phyloP scores from a whole-genome alignment of 108 stramenopile species.

The Mediolabrus comicus region DNA sequence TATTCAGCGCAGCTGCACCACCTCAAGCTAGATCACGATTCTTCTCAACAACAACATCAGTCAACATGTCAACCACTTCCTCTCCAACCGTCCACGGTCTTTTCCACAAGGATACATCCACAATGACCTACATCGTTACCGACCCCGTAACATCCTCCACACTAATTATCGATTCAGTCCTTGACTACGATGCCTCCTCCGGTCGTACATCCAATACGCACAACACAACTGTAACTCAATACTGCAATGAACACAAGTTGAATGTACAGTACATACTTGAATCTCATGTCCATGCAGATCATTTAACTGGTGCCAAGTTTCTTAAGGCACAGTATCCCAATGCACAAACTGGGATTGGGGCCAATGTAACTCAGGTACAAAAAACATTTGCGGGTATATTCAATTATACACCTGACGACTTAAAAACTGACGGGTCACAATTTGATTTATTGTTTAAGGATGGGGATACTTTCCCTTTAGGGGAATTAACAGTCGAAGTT shows the following conservation, averaged over 20 bases:
- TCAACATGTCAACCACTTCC: not conserved
- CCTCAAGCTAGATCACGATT: not conserved
- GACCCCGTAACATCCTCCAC: slow-evolving; percentile 24
- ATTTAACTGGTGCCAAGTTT: slow-evolving; percentile 45
- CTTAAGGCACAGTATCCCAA: slow-evolving; percentile 30
- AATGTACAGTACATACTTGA: slow-evolving; percentile 41
- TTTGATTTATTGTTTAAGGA: slow-evolving; percentile 43
- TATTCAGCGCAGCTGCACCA: not conserved
- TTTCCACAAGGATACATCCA: slow-evolving; percentile 35
- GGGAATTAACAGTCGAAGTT: slow-evolving; percentile 10
- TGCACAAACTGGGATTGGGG: slow-evolving; percentile 44
- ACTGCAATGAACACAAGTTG: slow-evolving; percentile 10
- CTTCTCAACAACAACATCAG: not conserved
- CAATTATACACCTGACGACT: slow-evolving; percentile 27
- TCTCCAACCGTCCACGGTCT: slow-evolving; percentile 23
- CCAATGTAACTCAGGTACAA: slow-evolving; percentile 44
- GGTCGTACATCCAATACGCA: slow-evolving; percentile 37
- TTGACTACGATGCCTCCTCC: slow-evolving; percentile 41
- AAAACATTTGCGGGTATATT: slow-evolving; percentile 28
- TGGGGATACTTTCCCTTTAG: slow-evolving; percentile 36
- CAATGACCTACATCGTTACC: slow-evolving; percentile 44
- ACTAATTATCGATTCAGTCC: slow-evolving; percentile 49
- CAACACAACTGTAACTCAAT: slow-evolving; percentile 20
- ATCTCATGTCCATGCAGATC: slow-evolving; percentile 52
- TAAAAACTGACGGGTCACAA: slow-evolving; percentile 34